Evolutionary conservation across 768 basidiomycete genomes (phyloP).

Genomic region (Auriscalpium orientale): DNA sequence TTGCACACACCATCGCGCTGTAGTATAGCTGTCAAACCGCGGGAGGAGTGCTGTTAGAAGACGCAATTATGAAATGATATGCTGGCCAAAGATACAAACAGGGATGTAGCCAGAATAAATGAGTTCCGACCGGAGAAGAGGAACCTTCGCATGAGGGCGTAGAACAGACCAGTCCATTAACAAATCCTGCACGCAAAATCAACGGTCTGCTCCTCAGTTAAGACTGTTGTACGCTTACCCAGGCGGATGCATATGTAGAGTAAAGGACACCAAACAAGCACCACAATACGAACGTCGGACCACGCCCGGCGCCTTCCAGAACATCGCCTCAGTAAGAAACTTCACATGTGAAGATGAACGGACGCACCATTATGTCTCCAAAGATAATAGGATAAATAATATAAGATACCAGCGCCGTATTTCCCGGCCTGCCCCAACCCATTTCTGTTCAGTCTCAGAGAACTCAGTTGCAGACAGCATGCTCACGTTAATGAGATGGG

Average conservation of each 20-base stretch:
- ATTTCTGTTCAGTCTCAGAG: not conserved
- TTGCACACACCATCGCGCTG: slow-evolving; percentile 55
- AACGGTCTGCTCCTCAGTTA: not conserved
- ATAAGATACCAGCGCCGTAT: slow-evolving; percentile 61
- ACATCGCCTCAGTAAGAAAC: no score
- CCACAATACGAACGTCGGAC: slow-evolving; percentile 57
- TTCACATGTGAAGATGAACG: not conserved
- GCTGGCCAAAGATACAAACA: slow-evolving; percentile 29
- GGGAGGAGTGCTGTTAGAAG: not conserved
- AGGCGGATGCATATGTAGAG: slow-evolving; percentile 64
- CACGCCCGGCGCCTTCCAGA: slow-evolving; percentile 28
- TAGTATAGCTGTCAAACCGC: slow-evolving; percentile 54
- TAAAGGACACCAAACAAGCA: slow-evolving; percentile 55
- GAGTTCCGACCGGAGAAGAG: slow-evolving; percentile 65
- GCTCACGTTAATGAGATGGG: slow-evolving; percentile 84
- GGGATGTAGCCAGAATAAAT: slow-evolving; percentile 58
- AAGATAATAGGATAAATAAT: slow-evolving; percentile 59
- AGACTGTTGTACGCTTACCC: slow-evolving; percentile 45
- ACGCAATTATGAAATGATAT: not conserved
- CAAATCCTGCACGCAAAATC: slow-evolving; percentile 49
- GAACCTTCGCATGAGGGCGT: slow-evolving; percentile 44
- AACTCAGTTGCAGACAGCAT: not conserved
- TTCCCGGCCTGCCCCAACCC: slow-evolving; percentile 65
- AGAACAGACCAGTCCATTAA: slow-evolving; percentile 91
- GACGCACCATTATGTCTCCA: slow-evolving; percentile 64